phyloP scores from a whole-genome alignment of 2,329 filamentous ascomycete species.

The Botrytis sinoallii region DNA sequence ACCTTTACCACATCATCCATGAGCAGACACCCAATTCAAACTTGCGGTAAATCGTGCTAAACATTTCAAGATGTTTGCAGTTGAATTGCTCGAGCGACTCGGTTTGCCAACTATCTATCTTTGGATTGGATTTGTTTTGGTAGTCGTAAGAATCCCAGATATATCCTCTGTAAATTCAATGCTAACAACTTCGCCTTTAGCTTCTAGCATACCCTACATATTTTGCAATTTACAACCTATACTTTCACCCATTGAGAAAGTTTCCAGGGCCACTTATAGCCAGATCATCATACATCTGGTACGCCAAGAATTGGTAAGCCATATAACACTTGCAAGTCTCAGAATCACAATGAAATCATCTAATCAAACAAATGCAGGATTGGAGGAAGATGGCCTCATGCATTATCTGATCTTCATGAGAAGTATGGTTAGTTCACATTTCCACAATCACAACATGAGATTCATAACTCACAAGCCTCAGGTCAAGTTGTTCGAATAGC shows the following conservation, averaged over 20 bases:
- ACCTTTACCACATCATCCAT: neutral
- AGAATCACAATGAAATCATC: neutral
- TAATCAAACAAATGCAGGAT: neutral
- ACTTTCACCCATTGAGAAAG: conserved; percentile 18
- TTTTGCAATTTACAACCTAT: conserved; percentile 14
- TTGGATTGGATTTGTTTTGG: neutral
- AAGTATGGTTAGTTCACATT: neutral
- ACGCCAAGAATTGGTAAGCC: conserved; percentile 8
- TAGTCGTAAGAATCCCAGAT: neutral
- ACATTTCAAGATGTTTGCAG: neutral
- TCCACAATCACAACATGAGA: neutral
- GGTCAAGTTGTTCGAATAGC: neutral
- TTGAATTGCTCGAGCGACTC: neutral
- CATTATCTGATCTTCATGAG: conserved; percentile 2
- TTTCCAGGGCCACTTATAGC: conserved; percentile 15
- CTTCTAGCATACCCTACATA: conserved; percentile 2
- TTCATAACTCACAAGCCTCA: neutral
- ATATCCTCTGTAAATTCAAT: accelerated
- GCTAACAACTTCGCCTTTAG: neutral
- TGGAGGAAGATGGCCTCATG: conserved; percentile 5
- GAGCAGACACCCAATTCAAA: neutral
- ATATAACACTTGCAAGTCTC: neutral
- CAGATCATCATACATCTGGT: conserved; percentile 14
- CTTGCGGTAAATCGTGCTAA: neutral
- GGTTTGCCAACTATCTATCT: neutral